Percentiles rank a stretch among this genome's conserved stretches.
Evolutionary conservation across 371 early-diverging fungal species (phyloP).

Genomic region (Lichtheimia corymbifera): DNA sequence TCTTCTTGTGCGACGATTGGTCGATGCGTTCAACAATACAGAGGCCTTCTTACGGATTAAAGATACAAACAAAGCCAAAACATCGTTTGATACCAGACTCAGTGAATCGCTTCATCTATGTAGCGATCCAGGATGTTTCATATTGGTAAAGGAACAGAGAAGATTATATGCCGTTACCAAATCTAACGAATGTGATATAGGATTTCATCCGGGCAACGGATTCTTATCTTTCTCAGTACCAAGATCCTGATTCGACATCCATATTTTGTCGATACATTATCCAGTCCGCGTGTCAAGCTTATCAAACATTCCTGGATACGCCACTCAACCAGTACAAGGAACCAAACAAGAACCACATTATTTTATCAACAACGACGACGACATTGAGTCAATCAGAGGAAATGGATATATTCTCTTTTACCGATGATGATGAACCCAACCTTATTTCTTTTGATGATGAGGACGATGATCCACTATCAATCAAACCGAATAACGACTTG

Average conservation of each 20-base stretch:
- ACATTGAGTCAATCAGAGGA: constrained; percentile 2
- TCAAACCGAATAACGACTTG: too few species aligned
- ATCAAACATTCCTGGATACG: constrained; percentile 23
- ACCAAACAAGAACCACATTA: constrained; percentile 4
- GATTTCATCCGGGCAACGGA: constrained; percentile 5
- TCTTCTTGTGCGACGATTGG: constrained; percentile 18
- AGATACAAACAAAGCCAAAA: constrained; percentile 30
- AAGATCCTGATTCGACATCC: constrained; percentile 19
- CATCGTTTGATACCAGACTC: constrained; percentile 25
- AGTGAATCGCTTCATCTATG: constrained; percentile 24
- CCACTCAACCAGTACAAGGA: constrained; percentile 16
- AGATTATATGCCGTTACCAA: background rate
- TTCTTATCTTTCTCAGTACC: constrained; percentile 21
- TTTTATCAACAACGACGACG: too few species aligned
- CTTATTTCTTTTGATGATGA: constrained; percentile 35
- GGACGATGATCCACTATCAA: background rate
- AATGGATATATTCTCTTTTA: constrained; percentile 31
- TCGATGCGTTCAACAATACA: constrained; percentile 29
- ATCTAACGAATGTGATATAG: background rate
- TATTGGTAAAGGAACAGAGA: constrained; percentile 25
- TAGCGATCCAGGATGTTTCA: constrained; percentile 31
- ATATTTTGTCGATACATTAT: constrained; percentile 33
- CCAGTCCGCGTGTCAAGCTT: constrained; percentile 24
- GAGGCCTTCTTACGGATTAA: constrained; percentile 33
- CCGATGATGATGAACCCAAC: constrained; percentile 26